phyloP scores from a whole-genome alignment of 805 yeast genomes.

The Starmerella cellae region DNA sequence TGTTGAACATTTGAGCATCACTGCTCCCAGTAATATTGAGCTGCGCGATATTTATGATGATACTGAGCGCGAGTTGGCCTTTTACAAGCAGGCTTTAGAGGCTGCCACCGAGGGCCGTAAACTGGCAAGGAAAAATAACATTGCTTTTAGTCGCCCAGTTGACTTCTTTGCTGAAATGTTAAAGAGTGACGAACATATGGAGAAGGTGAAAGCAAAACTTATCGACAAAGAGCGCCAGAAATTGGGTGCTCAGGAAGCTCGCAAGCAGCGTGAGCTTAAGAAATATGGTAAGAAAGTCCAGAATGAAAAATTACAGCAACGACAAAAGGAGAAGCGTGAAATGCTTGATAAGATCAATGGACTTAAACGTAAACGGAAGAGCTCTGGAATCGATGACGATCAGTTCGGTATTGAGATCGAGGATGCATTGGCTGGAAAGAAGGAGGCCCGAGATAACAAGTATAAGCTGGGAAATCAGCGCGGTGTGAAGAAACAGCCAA shows the following conservation, averaged over 20 bases:
- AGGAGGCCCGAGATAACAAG: constrained; percentile 30
- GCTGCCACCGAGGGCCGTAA: constrained; percentile 68
- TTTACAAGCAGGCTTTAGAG: constrained; percentile 83
- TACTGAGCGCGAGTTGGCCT: constrained; percentile 87
- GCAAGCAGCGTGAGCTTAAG: constrained; percentile 86
- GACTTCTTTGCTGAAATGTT: constrained; percentile 99
- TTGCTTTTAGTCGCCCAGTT: constrained; percentile 82
- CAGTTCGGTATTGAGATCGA: constrained; percentile 86
- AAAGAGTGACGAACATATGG: constrained; percentile 97
- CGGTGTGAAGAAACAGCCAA: constrained; percentile 33
- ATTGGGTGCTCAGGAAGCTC: constrained; percentile 85
- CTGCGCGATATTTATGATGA: constrained; percentile 81
- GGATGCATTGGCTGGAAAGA: constrained; percentile 61
- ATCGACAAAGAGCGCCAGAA: constrained; percentile 55
- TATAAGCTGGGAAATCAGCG: constrained; percentile 34
- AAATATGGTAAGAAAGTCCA: constrained; percentile 97
- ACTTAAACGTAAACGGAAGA: constrained; percentile 77
- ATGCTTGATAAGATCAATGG: constrained; percentile 80
- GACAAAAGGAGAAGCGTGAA: constrained; percentile 85
- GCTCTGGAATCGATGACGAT: constrained; percentile 55
- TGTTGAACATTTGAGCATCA: constrained; percentile 68
- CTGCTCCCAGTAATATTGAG: constrained; percentile 40
- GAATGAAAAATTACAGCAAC: constrained; percentile 79
- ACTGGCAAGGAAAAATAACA: constrained; percentile 47
- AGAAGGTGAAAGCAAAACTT: constrained; percentile 68